Evolutionary conservation across 2,329 filamentous ascomycete genomes (phyloP), one percentile per base, ranked within the genome.

Genomic region (Phialophora verrucosa): DNA sequence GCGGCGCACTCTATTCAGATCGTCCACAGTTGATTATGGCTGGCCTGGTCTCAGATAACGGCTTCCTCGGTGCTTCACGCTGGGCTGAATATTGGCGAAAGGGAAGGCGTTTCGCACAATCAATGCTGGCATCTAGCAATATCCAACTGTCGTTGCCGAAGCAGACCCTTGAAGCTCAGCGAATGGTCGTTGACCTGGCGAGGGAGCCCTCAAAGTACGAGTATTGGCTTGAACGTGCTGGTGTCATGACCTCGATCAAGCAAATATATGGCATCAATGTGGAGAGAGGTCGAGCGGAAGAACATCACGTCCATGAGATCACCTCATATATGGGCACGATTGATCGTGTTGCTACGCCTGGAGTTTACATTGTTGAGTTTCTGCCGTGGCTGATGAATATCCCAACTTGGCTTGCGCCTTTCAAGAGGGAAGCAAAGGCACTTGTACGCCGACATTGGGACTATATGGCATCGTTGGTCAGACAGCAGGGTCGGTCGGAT

Each of bases 1-100:
- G 80, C 49, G 79, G 77, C 5, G 75, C 72, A 4, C 74, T 77
- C 55, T 81, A 80, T 67, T 77, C 75, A 8, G 75, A 74, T 17
- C 73, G 80, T 42, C 50, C 62, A 59, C n/a, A 59, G 42, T n/a
- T 69, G 55, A 56, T 66, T 17, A 66, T 66, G 64, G n/a, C 64
- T 17, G 32, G 59, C 11, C 55, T 66, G 8, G 59, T 67, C 29
- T 31, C 61, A 3, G 65, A 67, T 14, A 57, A 64, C 27, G 61
- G 65, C 32, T 67, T 64, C 31, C 56, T 67, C 31, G 65, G 65
- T 49, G 61, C 65, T 27, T 27, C 44, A 10, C 35, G 64, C 38
- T 66, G 64, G 64, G 44, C 42, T 8, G 59, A 63, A 17, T 66
- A 66, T 53, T 66, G 64, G 64, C 64, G 64, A n/a, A 32, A 35